phyloP scores from a whole-genome alignment of 495 filamentous ascomycete genomes.

The Penicillium cinerascens region DNA sequence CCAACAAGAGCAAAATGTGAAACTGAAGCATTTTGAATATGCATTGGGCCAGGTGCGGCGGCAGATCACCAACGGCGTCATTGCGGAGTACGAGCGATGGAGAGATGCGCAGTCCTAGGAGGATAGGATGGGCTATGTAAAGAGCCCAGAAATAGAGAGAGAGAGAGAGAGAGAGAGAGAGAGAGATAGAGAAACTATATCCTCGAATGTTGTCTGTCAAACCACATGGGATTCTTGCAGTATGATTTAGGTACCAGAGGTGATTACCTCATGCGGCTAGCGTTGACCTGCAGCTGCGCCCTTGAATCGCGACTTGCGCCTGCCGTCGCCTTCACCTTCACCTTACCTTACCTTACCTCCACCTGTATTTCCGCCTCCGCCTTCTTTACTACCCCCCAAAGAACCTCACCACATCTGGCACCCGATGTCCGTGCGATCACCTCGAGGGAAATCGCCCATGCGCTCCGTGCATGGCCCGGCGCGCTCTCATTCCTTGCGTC shows the following conservation, averaged over 20 bases:
- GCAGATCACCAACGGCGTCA: slow-evolving; percentile 65
- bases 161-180: background rate
- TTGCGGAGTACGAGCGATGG: slow-evolving; percentile 67
- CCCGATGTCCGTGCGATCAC: slow-evolving; percentile 24
- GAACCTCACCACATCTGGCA: background rate
- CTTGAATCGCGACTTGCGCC: background rate
- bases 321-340: background rate
- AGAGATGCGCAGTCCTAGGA: slow-evolving; percentile 26
- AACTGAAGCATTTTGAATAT: slow-evolving; percentile 59
- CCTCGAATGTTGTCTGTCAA: background rate
- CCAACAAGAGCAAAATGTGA: slow-evolving; percentile 46
- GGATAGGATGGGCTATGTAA: background rate
- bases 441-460: slow-evolving; percentile 22
- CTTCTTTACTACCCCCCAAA: background rate
- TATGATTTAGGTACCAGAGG: slow-evolving; percentile 3
- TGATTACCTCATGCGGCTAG: slow-evolving; percentile 20
- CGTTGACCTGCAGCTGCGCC: background rate
- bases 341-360: background rate
- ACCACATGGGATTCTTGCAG: too few relatives aligned
- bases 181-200: background rate
- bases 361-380: background rate
- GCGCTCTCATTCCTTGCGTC: slow-evolving; percentile 36
- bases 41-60: slow-evolving; percentile 61
- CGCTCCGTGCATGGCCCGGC: slow-evolving; percentile 16
- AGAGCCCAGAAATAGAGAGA: too few relatives aligned